Percentiles rank a stretch among this genome's conserved stretches.
phyloP scores from a whole-genome alignment of 2,329 filamentous ascomycete genomes.

The Hymenoscyphus albidus region DNA sequence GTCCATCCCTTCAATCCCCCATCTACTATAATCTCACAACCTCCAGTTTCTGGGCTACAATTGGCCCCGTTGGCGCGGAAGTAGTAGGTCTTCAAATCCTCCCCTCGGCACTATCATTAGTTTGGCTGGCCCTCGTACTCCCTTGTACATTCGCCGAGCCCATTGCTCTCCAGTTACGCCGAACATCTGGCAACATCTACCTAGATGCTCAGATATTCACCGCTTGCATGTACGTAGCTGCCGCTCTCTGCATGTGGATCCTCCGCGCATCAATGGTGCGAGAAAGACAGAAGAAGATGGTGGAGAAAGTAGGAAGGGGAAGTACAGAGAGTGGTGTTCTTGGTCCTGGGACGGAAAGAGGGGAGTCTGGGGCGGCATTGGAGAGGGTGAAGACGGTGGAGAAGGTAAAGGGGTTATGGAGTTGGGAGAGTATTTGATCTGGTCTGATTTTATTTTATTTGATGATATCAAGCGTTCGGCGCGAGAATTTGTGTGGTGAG shows the following conservation, averaged over 20 bases:
- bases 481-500: too few species aligned
- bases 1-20: conserved; percentile 1
- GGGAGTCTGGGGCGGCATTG: conserved; percentile 12
- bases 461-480: neutral
- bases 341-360: conserved; percentile 10
- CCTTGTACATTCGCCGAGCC: conserved; percentile 66
- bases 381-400: conserved; percentile 23
- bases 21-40: neutral
- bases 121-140: conserved; percentile 67
- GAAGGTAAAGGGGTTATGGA: conserved; percentile 25
- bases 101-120: conserved; percentile 64
- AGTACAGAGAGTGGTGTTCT: neutral
- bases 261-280: conserved; percentile 59
- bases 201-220: conserved; percentile 57
- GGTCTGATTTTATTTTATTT: neutral
- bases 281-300: conserved; percentile 41
- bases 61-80: conserved; percentile 68
- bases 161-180: conserved; percentile 52
- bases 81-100: conserved; percentile 67
- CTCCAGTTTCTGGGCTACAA: conserved; percentile 58
- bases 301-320: conserved; percentile 16
- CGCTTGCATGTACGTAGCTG: conserved; percentile 59
- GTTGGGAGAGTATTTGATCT: conserved; percentile 24
- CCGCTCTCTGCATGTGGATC: conserved; percentile 49
- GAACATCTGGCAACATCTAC: conserved; percentile 46